Conservation (phyloP, 2,329 filamentous ascomycete species). For the Blastomyces parvus region DNA sequence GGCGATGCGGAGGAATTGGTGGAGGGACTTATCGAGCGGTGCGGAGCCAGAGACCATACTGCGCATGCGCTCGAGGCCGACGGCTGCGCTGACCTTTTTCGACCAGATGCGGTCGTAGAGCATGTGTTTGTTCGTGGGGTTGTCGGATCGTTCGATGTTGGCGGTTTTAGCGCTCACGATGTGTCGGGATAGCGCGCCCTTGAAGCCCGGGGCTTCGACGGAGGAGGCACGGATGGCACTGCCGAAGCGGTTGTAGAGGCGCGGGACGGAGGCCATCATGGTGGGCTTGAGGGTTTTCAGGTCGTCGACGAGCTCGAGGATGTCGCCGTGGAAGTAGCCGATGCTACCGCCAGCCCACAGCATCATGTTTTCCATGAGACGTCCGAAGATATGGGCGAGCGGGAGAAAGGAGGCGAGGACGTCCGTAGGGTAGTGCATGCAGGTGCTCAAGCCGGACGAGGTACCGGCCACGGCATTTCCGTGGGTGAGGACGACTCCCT, state of each 20-base stretch:
- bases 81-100: slow-evolving; percentile 70
- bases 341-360: slow-evolving; percentile 64
- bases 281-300: slow-evolving; percentile 79
- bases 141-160: slow-evolving; percentile 59
- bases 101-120: slow-evolving; percentile 67
- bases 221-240: slow-evolving; percentile 71
- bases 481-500: slow-evolving; percentile 65
- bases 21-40: slow-evolving; percentile 77
- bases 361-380: slow-evolving; percentile 67
- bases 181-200: slow-evolving; percentile 69
- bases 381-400: slow-evolving; percentile 86
- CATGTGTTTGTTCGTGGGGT: slow-evolving; percentile 54
- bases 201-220: slow-evolving; percentile 66
- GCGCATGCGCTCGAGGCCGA: slow-evolving; percentile 65
- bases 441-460: slow-evolving; percentile 49
- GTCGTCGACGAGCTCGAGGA: slow-evolving; percentile 78
- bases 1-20: slow-evolving; percentile 77
- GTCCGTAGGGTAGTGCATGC: slow-evolving; percentile 48
- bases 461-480: slow-evolving; percentile 67
- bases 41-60: slow-evolving; percentile 82
- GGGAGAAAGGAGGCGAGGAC: slow-evolving; percentile 79
- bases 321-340: slow-evolving; percentile 91
- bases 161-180: slow-evolving; percentile 72
- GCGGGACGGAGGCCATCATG: slow-evolving; percentile 76
- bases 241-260: slow-evolving; percentile 84